These are phyloP conservation scores for Lindgomyces ingoldianus DNA, from an alignment of 495 filamentous ascomycete genomes.

Conservation along the genomic window DNA sequence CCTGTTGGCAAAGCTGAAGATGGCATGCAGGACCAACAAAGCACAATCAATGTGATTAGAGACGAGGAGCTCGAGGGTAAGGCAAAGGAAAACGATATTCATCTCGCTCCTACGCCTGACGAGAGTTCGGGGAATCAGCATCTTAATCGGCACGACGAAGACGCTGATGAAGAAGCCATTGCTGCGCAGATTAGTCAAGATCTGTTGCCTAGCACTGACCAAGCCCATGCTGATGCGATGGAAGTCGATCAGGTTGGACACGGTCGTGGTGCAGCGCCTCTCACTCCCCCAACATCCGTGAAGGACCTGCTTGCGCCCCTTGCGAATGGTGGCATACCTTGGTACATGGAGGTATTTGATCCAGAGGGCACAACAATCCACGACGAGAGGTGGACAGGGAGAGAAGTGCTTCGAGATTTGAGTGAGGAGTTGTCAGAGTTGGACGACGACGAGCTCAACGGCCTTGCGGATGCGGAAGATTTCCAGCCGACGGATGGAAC, in stretches of 20 bases:
- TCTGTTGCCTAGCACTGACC: conserved; percentile 7
- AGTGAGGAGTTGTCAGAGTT: conserved; percentile 87
- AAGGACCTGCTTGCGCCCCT: conserved; percentile 59
- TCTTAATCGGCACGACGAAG: conserved; percentile 21
- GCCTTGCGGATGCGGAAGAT: conserved; percentile 53
- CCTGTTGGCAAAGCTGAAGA: neutral
- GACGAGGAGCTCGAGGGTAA: neutral
- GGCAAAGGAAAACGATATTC: conserved; percentile 40
- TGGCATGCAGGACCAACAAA: neutral
- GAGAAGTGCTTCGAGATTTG: conserved; percentile 72
- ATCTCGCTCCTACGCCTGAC: conserved; percentile 39
- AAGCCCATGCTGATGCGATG: conserved; percentile 5
- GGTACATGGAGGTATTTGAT: conserved; percentile 85
- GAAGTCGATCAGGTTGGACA: conserved; percentile 11
- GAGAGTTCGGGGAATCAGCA: conserved; percentile 35
- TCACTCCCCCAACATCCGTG: conserved; percentile 46
- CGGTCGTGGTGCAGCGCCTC: conserved; percentile 35
- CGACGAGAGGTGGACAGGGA: conserved; percentile 76
- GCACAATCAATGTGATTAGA: neutral
- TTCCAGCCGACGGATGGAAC: conserved; percentile 14
- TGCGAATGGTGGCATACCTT: conserved; percentile 74
- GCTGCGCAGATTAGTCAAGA: conserved; percentile 28
- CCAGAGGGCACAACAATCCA: conserved; percentile 72
- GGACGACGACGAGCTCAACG: conserved; percentile 80
- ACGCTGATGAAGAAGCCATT: conserved; percentile 32